Percentiles rank a stretch among this genome's conserved stretches.
Conservation (phyloP, 2,329 filamentous ascomycete species). For the Fusarium agapanthi region DNA sequence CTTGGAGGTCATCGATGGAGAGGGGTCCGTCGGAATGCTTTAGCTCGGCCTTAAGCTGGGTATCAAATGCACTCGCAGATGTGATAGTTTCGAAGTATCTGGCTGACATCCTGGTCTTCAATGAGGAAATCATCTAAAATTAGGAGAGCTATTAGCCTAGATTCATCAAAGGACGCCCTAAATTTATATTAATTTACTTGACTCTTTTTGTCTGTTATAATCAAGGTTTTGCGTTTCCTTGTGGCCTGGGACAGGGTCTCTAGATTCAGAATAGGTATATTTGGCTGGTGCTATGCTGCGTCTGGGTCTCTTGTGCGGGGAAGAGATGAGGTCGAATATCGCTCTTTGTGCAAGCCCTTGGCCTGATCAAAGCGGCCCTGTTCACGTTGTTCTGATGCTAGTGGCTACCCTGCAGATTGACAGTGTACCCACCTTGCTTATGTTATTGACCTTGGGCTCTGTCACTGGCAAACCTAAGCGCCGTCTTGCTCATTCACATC, state of each 20-base stretch:
- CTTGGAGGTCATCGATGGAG: not conserved
- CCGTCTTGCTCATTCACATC: not conserved
- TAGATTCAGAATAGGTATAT: too few relatives aligned
- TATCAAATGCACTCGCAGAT: not conserved
- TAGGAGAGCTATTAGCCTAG: fast-evolving
- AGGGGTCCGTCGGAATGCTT: not conserved
- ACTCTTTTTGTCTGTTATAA: not conserved
- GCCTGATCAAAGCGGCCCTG: not conserved
- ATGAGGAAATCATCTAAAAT: not conserved
- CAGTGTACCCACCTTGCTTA: fast-evolving
- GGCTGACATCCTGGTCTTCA: not conserved
- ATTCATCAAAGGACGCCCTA: not conserved
- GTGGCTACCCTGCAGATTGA: not conserved
- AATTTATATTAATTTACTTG: fast-evolving
- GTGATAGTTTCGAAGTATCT: not conserved
- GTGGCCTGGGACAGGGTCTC: too few relatives aligned
- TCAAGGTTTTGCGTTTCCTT: not conserved
- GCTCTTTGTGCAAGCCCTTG: not conserved
- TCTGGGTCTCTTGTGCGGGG: too few relatives aligned
- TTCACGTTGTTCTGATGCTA: fast-evolving
- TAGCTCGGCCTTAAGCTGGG: not conserved
- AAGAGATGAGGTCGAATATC: not conserved
- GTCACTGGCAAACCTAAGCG: too few relatives aligned
- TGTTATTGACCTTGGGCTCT: too few relatives aligned
- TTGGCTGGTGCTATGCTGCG: too few relatives aligned